phyloP scores from a whole-genome alignment of 352 stramenopile genomes.

The Plasmopara halstedii region DNA sequence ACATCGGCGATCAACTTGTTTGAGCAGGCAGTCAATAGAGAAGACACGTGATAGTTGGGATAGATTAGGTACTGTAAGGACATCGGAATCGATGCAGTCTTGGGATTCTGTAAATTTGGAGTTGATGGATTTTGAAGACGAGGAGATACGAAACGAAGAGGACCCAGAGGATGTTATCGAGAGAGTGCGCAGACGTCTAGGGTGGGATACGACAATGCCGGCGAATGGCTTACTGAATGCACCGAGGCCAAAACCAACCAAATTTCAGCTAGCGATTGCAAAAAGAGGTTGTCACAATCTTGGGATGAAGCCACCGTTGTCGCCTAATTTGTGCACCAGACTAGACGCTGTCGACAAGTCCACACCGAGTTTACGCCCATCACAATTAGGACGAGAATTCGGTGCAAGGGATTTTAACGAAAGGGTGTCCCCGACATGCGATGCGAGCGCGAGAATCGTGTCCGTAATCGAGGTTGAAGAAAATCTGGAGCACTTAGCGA shows the following conservation, averaged over 20 bases:
- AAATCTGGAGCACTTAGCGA: background rate
- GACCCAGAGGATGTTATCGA: slow-evolving; percentile 53
- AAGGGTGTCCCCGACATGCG: background rate
- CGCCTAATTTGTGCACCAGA: slow-evolving; percentile 1
- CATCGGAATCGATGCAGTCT: slow-evolving; percentile 1
- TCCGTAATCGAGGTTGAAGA: background rate
- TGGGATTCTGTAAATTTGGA: slow-evolving; percentile 10
- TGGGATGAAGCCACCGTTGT: slow-evolving; percentile 11
- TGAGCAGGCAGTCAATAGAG: background rate
- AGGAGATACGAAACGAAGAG: slow-evolving; percentile 12
- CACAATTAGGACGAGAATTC: background rate
- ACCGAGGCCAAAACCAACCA: slow-evolving; percentile 1
- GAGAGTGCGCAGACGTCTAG: slow-evolving; percentile 47
- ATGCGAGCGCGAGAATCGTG: background rate
- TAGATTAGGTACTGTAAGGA: background rate
- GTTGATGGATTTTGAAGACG: slow-evolving; percentile 7
- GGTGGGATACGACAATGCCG: slow-evolving; percentile 13
- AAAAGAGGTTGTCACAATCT: background rate
- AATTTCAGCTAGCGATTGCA: slow-evolving; percentile 5
- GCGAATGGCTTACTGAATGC: background rate
- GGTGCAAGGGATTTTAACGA: background rate
- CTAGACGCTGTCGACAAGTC: background rate
- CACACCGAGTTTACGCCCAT: background rate
- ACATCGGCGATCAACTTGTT: slow-evolving; percentile 10
- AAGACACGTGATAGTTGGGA: background rate